Conservation (phyloP, 2,329 filamentous ascomycete genomes). For the Colletotrichum aenigma region DNA sequence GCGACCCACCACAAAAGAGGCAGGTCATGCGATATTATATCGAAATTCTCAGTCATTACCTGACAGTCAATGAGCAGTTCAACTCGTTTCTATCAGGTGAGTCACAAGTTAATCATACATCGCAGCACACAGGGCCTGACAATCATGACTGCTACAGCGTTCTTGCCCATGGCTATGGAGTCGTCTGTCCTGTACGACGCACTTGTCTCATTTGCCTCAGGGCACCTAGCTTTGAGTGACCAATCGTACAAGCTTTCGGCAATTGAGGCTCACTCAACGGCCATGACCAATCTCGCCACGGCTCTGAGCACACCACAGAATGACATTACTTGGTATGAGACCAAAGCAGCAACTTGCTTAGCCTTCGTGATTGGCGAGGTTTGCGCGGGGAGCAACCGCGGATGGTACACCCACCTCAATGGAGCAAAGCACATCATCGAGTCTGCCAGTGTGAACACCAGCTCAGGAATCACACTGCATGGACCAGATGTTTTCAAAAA, state of each 20-base stretch:
- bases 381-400: background rate
- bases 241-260: background rate
- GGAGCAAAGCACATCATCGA: slow-evolving; percentile 18
- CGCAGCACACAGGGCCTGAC: background rate
- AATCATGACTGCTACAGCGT: background rate
- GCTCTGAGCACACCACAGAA: slow-evolving; percentile 4
- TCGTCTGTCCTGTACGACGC: slow-evolving; percentile 18
- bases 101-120: background rate
- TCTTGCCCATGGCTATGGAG: slow-evolving; percentile 23
- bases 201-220: slow-evolving; percentile 11
- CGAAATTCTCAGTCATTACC: slow-evolving; percentile 6
- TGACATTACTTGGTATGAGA: slow-evolving; percentile 13
- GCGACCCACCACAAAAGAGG: slow-evolving; percentile 4
- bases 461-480: background rate
- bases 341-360: slow-evolving; percentile 15
- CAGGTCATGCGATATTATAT: slow-evolving; percentile 16
- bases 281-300: slow-evolving; percentile 4
- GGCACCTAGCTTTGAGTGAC: slow-evolving; percentile 14
- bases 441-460: background rate
- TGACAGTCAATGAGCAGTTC: slow-evolving; percentile 14
- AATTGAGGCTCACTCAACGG: slow-evolving; percentile 7
- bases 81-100: slow-evolving; percentile 15
- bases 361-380: slow-evolving; percentile 18
- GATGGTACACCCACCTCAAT: slow-evolving; percentile 17
- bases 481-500: slow-evolving; percentile 16